Evolutionary conservation across 202 grass and related monocot genomes (phyloP), one percentile per base, ranked within the genome.

Genomic region (Dendrocalamus latiflorus): DNA sequence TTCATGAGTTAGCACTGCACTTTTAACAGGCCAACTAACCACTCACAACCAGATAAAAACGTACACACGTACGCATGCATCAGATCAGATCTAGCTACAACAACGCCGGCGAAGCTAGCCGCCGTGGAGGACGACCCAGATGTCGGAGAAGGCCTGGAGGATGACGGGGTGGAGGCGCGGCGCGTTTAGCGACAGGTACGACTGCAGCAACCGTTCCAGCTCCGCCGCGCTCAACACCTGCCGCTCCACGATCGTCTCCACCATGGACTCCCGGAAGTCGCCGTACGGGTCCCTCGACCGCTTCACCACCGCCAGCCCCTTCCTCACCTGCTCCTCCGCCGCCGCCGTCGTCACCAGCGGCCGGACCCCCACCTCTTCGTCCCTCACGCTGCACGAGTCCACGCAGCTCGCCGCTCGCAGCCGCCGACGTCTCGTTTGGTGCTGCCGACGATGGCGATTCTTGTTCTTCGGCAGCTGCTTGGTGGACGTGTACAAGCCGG

Each of bases 131-230:
- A 90, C 84, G 58, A 89, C 82, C 92, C 92, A 97, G 82, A 94
- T 86, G 78, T 94, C 95, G n/a, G 92, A 88, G 84, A 97, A 97
- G 2, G 95, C 95, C 83, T 94, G 92, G 36, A 97, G 86, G 83
- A 97, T 97, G 70, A 91, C 86, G 53, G 90, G 78, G 68, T 94
- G 92, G 68, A 94, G 95, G 20, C 86, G 76, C 22, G 86, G 71
- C 28, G 90, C 72, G 78, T 97, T 97, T 48, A 97, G 86, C 22
- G 92, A 90, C 21, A 97, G 82, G 85, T 94, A 97, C 18, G 84
- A 93, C n/a, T 86, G 86, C 62, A 97, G 89, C 28, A 97, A 80
- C 9, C 87, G 76, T 84, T 94, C 92, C 88, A 97, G 84, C 67
- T 97, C 94, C 38, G 77, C 72, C 20, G 69, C 24, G 11, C 78